Conservation (phyloP, 768 basidiomycete species). For the Termitomyces eurrhizus region DNA sequence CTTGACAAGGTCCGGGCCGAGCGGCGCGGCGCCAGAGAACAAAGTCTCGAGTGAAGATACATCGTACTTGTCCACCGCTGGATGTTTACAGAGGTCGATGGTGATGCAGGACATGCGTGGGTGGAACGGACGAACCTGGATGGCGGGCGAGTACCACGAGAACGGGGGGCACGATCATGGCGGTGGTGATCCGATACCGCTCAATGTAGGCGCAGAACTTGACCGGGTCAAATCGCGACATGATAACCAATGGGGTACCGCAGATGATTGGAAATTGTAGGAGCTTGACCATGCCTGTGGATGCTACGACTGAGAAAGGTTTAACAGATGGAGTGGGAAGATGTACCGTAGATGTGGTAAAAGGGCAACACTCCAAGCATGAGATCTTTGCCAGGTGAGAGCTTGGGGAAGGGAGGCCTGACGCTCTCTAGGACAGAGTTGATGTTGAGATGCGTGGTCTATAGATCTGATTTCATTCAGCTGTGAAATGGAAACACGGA, state of each 20-base stretch:
- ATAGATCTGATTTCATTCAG: background rate
- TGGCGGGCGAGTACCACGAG: conserved; percentile 71
- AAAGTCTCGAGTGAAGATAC: conserved; percentile 54
- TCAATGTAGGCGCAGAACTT: conserved; percentile 64
- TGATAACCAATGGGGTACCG: conserved; percentile 52
- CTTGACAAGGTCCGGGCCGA: conserved; percentile 59
- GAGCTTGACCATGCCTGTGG: conserved; percentile 56
- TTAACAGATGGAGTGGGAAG: background rate
- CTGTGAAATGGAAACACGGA: background rate
- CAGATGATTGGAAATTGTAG: conserved; percentile 50
- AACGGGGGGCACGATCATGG: conserved; percentile 80
- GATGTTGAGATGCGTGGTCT: conserved; percentile 71
- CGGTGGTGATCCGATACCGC: conserved; percentile 54
- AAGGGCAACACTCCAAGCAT: conserved; percentile 65
- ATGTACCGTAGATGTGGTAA: conserved; percentile 41
- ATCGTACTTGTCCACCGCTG: conserved; percentile 66
- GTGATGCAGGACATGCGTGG: background rate
- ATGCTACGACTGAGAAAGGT: background rate
- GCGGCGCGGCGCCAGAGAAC: conserved; percentile 78
- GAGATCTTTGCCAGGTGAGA: conserved; percentile 39
- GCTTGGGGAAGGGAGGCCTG: conserved; percentile 35
- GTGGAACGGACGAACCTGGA: conserved; percentile 40
- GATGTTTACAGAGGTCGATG: background rate
- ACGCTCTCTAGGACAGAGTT: conserved; percentile 54
- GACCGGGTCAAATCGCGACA: conserved; percentile 68